These are phyloP conservation scores for Acmispon strigosus DNA, from an alignment of 306 rosid species.

Conservation along the genomic window DNA sequence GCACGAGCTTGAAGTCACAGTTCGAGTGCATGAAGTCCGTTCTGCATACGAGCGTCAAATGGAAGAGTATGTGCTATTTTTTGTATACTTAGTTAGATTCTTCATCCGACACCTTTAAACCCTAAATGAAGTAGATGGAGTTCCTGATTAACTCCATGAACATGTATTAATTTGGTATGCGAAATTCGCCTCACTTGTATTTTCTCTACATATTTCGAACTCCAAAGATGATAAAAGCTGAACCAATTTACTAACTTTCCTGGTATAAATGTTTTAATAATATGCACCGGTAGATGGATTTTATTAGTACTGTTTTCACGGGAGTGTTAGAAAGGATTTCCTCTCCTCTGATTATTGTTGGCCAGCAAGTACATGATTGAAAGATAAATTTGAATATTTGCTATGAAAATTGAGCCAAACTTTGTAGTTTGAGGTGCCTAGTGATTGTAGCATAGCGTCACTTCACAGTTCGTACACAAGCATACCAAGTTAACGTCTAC, in stretches of 20 bases:
- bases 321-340: background rate
- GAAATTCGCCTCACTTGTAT: background rate
- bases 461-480: no score
- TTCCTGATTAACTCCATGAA: background rate
- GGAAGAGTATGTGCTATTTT: slow-evolving; percentile 63
- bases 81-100: background rate
- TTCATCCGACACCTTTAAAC: background rate
- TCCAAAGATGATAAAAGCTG: background rate
- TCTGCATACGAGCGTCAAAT: slow-evolving; percentile 80
- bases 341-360: background rate
- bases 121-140: background rate
- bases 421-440: background rate
- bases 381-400: background rate
- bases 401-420: background rate
- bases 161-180: background rate
- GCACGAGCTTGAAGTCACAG: slow-evolving; percentile 91
- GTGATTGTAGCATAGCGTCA: background rate
- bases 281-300: background rate
- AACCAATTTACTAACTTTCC: background rate
- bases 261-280: background rate
- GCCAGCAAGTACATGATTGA: background rate
- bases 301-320: background rate
- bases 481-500: background rate
- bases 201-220: background rate
- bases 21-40: slow-evolving; percentile 92